Conservation (phyloP, 179 eudicot genomes). For the Gypsophila paniculata region DNA sequence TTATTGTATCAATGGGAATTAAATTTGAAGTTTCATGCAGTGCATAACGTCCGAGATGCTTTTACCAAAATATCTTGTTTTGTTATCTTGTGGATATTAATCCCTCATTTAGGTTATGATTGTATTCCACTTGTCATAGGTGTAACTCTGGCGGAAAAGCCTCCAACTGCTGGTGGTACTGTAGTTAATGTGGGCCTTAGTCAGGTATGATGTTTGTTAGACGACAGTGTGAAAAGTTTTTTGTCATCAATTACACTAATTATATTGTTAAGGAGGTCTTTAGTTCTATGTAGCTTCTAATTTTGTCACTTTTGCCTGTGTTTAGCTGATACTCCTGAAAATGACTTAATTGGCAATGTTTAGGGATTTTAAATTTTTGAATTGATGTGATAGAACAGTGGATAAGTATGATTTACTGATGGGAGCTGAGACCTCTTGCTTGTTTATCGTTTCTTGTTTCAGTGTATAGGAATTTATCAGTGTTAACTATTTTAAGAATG, state of each 20-base stretch:
- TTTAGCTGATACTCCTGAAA: neutral
- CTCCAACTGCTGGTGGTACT: conserved; percentile 50
- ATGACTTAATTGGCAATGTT: neutral
- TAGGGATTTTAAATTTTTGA: neutral
- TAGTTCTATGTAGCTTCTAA: neutral
- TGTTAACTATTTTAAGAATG: neutral
- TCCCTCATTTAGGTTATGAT: neutral
- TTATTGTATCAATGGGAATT: neutral
- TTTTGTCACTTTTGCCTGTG: neutral
- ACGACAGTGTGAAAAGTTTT: neutral
- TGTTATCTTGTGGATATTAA: neutral
- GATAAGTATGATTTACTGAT: neutral
- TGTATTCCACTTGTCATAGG: conserved; percentile 41
- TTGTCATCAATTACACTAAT: neutral
- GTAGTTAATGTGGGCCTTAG: conserved; percentile 90
- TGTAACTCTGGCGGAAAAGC: conserved; percentile 56
- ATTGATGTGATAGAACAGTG: neutral
- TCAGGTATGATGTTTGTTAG: conserved; percentile 45
- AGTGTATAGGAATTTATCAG: neutral
- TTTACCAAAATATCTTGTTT: neutral
- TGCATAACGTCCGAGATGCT: neutral
- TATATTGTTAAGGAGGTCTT: neutral
- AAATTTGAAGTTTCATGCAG: neutral
- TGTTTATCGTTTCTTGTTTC: neutral
- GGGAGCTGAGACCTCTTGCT: neutral